phyloP scores from a whole-genome alignment of 805 yeast species.

The Tetrapisispora namnaoensis region DNA sequence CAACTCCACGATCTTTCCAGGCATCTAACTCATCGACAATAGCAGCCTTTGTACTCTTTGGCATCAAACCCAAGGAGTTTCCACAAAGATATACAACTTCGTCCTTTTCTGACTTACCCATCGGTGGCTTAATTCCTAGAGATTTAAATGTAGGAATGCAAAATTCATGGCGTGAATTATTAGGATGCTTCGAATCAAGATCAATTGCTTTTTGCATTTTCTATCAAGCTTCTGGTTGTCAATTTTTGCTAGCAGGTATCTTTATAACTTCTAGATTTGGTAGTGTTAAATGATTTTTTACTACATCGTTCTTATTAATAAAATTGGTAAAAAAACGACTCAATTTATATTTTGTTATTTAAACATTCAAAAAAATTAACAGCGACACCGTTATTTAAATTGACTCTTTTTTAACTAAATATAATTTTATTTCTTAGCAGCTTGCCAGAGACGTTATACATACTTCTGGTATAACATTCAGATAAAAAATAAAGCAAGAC shows the following conservation, averaged over 20 bases:
- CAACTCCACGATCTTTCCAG: slow-evolving; percentile 76
- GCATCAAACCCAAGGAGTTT: slow-evolving; percentile 90
- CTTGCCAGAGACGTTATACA: no score
- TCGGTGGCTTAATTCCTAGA: slow-evolving; percentile 37
- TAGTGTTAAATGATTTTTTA: no score
- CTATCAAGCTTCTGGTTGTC: neutral
- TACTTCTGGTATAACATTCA: no score
- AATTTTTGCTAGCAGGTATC: no score
- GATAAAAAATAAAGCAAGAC: no score
- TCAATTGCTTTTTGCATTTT: neutral
- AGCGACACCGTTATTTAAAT: no score
- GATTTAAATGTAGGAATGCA: slow-evolving; percentile 57
- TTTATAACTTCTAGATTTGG: no score
- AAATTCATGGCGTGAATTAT: slow-evolving; percentile 38
- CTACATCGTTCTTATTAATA: no score
- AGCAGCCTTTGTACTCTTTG: slow-evolving; percentile 47
- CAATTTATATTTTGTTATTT: neutral
- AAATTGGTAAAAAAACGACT: neutral
- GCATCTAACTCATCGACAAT: slow-evolving; percentile 63
- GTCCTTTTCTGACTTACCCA: neutral
- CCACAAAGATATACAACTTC: slow-evolving; percentile 68
- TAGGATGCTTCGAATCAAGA: slow-evolving; percentile 35
- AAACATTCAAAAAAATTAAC: no score
- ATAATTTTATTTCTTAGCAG: no score
- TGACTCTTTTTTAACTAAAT: no score